These are phyloP conservation scores for Talaromyces atroroseus DNA, from an alignment of 2,329 filamentous ascomycete genomes.

Conservation along the genomic window DNA sequence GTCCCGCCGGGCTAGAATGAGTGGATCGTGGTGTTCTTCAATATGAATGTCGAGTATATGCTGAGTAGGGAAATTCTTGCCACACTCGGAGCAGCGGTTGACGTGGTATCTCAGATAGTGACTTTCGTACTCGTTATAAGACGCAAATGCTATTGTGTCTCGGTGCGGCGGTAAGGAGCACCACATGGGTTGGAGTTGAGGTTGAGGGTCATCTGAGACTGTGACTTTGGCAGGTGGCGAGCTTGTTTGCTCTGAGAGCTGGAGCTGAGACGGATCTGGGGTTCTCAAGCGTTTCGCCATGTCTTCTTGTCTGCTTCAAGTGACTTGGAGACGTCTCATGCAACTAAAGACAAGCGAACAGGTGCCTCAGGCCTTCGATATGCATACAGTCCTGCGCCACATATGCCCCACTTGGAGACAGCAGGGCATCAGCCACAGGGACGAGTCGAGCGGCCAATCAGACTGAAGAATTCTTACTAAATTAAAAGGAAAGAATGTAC, in stretches of 20 bases:
- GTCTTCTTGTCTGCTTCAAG: background rate
- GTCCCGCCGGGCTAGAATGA: slow-evolving; percentile 65
- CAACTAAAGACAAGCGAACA: background rate
- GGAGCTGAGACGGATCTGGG: slow-evolving; percentile 23
- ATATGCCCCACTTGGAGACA: background rate
- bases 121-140: slow-evolving; percentile 75
- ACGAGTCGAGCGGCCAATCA: slow-evolving; percentile 8
- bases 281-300: slow-evolving; percentile 59
- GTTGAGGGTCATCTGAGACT: slow-evolving; percentile 30
- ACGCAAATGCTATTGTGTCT: slow-evolving; percentile 62
- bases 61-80: slow-evolving; percentile 79
- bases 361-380: background rate
- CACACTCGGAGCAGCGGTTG: slow-evolving; percentile 79
- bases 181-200: slow-evolving; percentile 55
- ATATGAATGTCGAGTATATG: slow-evolving; percentile 80
- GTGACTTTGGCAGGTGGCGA: slow-evolving; percentile 48
- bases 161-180: slow-evolving; percentile 78
- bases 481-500: slow-evolving; percentile 1
- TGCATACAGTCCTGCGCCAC: background rate
- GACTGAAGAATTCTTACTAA: background rate
- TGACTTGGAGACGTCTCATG: background rate
- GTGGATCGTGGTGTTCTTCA: slow-evolving; percentile 82
- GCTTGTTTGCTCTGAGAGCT: slow-evolving; percentile 12
- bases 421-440: slow-evolving; percentile 16
- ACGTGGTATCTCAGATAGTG: slow-evolving; percentile 78